Conservation (phyloP, 2,329 filamentous ascomycete species). For the Arachnopeziza araneosa region DNA sequence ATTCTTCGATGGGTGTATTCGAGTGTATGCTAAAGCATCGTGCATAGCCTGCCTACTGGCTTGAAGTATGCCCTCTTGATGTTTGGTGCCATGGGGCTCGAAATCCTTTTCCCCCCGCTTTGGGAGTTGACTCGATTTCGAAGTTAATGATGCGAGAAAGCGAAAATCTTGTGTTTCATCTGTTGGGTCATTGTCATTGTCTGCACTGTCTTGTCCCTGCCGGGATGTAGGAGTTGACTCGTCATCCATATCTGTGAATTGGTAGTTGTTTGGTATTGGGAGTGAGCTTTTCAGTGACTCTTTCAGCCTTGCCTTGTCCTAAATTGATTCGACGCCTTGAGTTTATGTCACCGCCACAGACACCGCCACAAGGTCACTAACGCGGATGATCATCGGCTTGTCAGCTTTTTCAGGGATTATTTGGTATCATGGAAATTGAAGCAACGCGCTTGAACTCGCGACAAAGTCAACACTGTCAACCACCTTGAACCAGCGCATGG, state of each 20-base stretch:
- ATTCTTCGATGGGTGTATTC: slow-evolving; percentile 65
- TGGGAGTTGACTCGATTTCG: slow-evolving; percentile 56
- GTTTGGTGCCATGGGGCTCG: slow-evolving; percentile 81
- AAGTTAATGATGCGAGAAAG: slow-evolving; percentile 53
- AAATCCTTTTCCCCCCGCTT: slow-evolving; percentile 97
- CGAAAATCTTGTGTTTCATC: slow-evolving; percentile 87
- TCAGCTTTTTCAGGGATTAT: too few relatives aligned
- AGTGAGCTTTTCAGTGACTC: neutral
- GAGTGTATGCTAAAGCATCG: slow-evolving; percentile 71
- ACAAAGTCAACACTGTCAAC: too few relatives aligned
- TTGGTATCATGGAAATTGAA: too few relatives aligned
- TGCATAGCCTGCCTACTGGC: slow-evolving; percentile 84
- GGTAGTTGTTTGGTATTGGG: neutral
- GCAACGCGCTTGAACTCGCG: too few relatives aligned
- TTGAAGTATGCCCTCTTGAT: slow-evolving; percentile 73
- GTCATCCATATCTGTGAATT: neutral
- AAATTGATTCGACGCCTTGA: too few relatives aligned
- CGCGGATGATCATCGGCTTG: too few relatives aligned
- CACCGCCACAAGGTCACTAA: neutral
- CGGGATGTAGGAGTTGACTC: slow-evolving; percentile 5
- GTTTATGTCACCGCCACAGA: neutral
- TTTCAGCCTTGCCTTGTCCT: neutral
- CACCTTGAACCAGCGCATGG: too few relatives aligned
- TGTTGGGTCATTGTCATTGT: slow-evolving; percentile 56
- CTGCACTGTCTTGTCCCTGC: neutral